Base-by-base conservation (phyloP, 352 stramenopile species). In the Albugo laibachii region DNA sequence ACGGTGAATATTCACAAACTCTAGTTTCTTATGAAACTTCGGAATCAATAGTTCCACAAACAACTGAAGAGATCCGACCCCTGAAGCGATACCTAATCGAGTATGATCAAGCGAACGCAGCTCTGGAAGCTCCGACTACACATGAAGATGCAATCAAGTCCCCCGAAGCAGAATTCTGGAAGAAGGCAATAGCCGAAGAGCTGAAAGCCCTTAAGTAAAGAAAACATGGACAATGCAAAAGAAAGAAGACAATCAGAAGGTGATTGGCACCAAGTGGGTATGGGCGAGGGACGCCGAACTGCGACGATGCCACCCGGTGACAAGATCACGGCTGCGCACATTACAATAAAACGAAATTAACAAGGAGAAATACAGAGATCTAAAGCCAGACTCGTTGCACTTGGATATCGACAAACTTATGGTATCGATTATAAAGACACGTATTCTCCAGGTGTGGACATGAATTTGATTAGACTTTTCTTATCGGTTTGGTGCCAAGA, bases 271-370 rank as follows among this genome's bases (percentile, higher is more conserved):
- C n/a, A n/a, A n/a, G n/a, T n/a, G n/a, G n/a, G n/a, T 13, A 41
- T 44, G 13, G 36, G 13, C 2, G 49, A 42, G 2, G 44, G 39
- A 5, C 60, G 61, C 18, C 20, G 50, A 2, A 50, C 58, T 14
- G 49, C 20, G 2, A 57, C 11, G 35, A 61, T 60, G 39, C 60
- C 47, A 48, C 44, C n/a, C n/a, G n/a, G n/a, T n/a, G n/a, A n/a
- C n/a, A n/a, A n/a, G n/a, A n/a, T n/a, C n/a, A n/a, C n/a, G n/a
- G n/a, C n/a, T n/a, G n/a, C n/a, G n/a, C n/a, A 54, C 48, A 35
- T 56, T 31, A 35, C 34, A 1, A 13, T 52, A 11, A 66, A 69
- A 40, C 8, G 35, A 0, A 44, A 65, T 14, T 11, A 8, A 48
- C 16, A 47, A 14, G 53, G 35, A 18, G 2, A 56, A 16, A 13